A percentile compares a stretch with the other conserved stretches of the same genome.
phyloP scores from a whole-genome alignment of 352 stramenopile species.

The Thalassiosira mediterranea region DNA sequence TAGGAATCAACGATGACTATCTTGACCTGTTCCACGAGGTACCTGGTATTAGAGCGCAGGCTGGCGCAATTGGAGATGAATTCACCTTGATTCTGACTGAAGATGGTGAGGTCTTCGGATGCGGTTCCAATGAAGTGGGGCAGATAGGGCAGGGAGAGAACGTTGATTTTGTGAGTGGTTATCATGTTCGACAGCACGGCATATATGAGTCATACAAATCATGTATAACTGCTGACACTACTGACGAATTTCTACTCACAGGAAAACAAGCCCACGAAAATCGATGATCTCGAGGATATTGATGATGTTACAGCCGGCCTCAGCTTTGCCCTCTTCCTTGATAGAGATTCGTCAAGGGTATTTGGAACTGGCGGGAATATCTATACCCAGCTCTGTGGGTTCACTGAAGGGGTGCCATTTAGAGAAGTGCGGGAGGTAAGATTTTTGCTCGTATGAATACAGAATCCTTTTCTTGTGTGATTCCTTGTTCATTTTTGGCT shows the following conservation, averaged over 20 bases:
- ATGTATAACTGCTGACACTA: too few species aligned
- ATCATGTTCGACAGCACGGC: too few species aligned
- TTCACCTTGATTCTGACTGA: constrained; percentile 44
- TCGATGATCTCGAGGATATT: constrained; percentile 26
- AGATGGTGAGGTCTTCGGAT: constrained; percentile 44
- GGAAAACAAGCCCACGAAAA: constrained; percentile 10
- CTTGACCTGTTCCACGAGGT: constrained; percentile 24
- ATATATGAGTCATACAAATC: too few species aligned
- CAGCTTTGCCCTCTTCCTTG: constrained; percentile 37
- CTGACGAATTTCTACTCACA: too few species aligned
- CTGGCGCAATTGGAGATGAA: constrained; percentile 22
- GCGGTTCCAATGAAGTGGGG: constrained; percentile 44
- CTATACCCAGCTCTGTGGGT: constrained; percentile 36
- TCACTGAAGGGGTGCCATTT: constrained; percentile 16
- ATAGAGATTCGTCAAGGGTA: constrained; percentile 6
- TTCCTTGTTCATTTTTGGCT: neutral
- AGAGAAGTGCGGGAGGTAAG: neutral
- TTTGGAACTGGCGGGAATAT: constrained; percentile 41
- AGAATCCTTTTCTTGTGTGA: neutral
- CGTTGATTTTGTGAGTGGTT: constrained; percentile 1
- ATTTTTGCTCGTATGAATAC: neutral
- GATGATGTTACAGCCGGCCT: constrained; percentile 24
- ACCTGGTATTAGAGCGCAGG: constrained; percentile 1
- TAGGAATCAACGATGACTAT: constrained; percentile 15
- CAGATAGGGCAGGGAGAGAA: constrained; percentile 32